Conservation (phyloP, 768 basidiomycete genomes). For the Phylloporus sp. region DNA sequence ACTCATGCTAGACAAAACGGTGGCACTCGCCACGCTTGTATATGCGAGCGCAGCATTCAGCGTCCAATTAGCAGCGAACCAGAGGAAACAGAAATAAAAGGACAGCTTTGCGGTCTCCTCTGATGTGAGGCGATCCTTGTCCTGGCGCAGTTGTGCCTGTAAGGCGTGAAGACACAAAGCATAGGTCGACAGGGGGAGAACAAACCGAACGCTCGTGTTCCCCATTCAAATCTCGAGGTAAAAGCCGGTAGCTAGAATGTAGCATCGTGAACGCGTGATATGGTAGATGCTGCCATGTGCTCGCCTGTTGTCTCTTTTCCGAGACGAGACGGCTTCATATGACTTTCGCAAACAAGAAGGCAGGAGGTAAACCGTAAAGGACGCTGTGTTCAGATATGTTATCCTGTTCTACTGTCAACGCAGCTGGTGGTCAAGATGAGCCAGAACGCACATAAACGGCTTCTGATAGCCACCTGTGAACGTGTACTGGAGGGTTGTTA, state of each 20-base stretch:
- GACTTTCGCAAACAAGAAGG: slow-evolving; percentile 47
- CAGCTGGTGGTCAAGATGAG: neutral
- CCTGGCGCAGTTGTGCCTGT: slow-evolving; percentile 12
- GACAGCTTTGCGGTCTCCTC: slow-evolving; percentile 78
- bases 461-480: slow-evolving; percentile 77
- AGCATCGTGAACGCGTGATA: neutral
- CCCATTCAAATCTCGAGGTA: slow-evolving; percentile 13
- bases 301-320: slow-evolving; percentile 9
- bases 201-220: slow-evolving; percentile 21
- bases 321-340: slow-evolving; percentile 2
- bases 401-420: slow-evolving; percentile 43
- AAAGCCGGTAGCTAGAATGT: slow-evolving; percentile 23
- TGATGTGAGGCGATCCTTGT: slow-evolving; percentile 46
- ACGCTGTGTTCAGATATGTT: slow-evolving; percentile 87
- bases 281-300: neutral
- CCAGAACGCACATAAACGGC: slow-evolving; percentile 69
- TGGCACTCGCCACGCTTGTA: slow-evolving; percentile 93
- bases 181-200: neutral
- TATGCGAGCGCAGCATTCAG: slow-evolving; percentile 79
- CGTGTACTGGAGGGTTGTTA: slow-evolving; percentile 36
- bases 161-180: neutral
- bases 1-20: slow-evolving; percentile 84
- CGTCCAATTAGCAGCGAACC: slow-evolving; percentile 94
- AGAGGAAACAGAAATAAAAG: slow-evolving; percentile 76
- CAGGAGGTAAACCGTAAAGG: slow-evolving; percentile 81